Evolutionary conservation across 805 yeast genomes (phyloP).

Genomic region (Candida nonsorbophila): DNA sequence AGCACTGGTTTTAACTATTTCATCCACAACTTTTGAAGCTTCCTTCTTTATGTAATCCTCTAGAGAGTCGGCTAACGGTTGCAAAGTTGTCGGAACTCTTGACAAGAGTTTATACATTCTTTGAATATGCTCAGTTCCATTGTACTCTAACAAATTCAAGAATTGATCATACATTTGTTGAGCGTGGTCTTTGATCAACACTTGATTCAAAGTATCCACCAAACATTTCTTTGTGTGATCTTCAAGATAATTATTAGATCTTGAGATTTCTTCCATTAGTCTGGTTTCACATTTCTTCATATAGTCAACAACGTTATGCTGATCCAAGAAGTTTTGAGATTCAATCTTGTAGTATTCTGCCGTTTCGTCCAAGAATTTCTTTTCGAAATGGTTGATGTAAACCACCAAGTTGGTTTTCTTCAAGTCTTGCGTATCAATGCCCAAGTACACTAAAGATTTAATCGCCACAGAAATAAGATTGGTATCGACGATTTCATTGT

Average conservation of each 20-base stretch:
- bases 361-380: constrained; percentile 66
- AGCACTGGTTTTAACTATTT: constrained; percentile 29
- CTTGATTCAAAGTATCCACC: constrained; percentile 68
- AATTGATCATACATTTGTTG: constrained; percentile 74
- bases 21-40: constrained; percentile 48
- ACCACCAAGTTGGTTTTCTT: constrained; percentile 80
- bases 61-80: constrained; percentile 68
- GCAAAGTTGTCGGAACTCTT: constrained; percentile 75
- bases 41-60: constrained; percentile 61
- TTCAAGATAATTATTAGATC: constrained; percentile 76
- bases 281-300: constrained; percentile 81
- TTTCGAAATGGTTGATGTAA: constrained; percentile 76
- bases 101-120: constrained; percentile 72
- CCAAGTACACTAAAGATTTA: constrained; percentile 81
- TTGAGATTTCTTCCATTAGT: constrained; percentile 74
- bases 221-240: constrained; percentile 77
- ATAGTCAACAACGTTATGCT: constrained; percentile 85
- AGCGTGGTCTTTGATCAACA: constrained; percentile 75
- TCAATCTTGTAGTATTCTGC: constrained; percentile 64
- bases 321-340: constrained; percentile 57
- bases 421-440: constrained; percentile 85
- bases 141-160: constrained; percentile 65
- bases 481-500: constrained; percentile 68
- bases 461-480: constrained; percentile 66
- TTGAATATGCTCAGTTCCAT: constrained; percentile 64